Evolutionary conservation across 768 basidiomycete species (phyloP).

Genomic region (Daedaleopsis sinensis): DNA sequence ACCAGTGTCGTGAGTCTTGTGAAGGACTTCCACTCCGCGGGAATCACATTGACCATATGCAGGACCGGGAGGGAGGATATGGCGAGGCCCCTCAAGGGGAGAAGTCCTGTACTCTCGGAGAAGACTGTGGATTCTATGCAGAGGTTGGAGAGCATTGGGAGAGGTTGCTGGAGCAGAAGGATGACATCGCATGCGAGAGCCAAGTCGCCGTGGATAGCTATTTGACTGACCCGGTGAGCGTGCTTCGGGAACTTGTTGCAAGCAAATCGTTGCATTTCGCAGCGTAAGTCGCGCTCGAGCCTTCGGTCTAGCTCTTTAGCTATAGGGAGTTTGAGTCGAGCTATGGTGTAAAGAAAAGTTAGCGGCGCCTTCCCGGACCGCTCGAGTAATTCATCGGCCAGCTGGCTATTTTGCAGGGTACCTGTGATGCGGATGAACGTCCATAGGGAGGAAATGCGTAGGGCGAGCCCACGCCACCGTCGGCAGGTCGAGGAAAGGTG

Average conservation of each 20-base stretch:
- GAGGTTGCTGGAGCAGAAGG: neutral
- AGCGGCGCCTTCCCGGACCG: neutral
- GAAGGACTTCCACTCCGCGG: neutral
- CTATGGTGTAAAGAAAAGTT: neutral
- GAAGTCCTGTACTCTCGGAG: neutral
- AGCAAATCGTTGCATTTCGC: neutral
- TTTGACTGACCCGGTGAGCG: neutral
- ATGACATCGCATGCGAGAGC: neutral
- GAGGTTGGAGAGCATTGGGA: neutral
- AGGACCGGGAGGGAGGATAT: neutral
- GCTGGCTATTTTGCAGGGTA: neutral
- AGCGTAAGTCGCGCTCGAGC: neutral
- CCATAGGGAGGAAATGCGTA: neutral
- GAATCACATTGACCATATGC: neutral
- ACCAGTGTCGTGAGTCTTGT: neutral
- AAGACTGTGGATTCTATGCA: neutral
- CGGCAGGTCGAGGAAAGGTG: neutral
- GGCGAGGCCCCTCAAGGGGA: neutral
- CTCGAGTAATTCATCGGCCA: neutral
- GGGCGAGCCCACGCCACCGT: slow-evolving; percentile 1
- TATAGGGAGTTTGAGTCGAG: neutral
- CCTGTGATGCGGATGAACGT: slow-evolving; percentile 4
- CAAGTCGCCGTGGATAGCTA: neutral
- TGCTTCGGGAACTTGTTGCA: neutral
- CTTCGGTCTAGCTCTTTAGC: too few species aligned